Evolutionary conservation across 805 yeast species (phyloP).

Genomic region (Candida adriatica): DNA sequence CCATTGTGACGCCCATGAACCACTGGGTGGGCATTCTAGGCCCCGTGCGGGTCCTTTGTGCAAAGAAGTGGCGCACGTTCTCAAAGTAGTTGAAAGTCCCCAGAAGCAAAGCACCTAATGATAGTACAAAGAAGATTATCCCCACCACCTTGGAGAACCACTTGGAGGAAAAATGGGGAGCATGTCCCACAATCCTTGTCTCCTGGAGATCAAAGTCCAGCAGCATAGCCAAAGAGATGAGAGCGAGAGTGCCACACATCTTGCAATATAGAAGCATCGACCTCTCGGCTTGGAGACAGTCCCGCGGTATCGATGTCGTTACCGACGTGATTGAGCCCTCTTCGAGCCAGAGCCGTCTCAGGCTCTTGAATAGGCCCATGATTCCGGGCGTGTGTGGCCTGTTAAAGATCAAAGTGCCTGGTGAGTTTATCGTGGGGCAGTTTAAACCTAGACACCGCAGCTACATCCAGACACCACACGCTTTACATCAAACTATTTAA

Average conservation of each 20-base stretch:
- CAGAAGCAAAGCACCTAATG: conserved; percentile 8
- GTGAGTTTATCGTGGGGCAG: no score
- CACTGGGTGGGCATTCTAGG: conserved; percentile 10
- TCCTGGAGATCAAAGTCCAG: conserved; percentile 14
- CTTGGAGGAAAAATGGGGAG: conserved; percentile 3
- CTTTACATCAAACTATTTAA: conserved; percentile 2
- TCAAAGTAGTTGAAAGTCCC: conserved; percentile 19
- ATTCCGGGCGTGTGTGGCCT: not conserved
- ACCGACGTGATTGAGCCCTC: conserved; percentile 9
- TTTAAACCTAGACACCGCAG: no score
- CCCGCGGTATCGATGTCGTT: conserved; percentile 20
- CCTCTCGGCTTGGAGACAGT: conserved; percentile 24
- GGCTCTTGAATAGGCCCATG: not conserved
- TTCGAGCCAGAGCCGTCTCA: conserved; percentile 3
- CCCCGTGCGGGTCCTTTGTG: conserved; percentile 10
- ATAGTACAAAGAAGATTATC: conserved; percentile 10
- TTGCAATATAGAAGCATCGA: conserved; percentile 19
- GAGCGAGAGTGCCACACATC: conserved; percentile 14
- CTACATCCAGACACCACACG: not conserved
- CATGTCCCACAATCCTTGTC: conserved; percentile 1
- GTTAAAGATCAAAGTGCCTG: no score
- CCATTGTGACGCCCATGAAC: not conserved
- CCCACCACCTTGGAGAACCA: conserved; percentile 12
- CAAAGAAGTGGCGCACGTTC: conserved; percentile 12
- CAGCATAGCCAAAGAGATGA: conserved; percentile 17